Percentiles rank a stretch among this genome's conserved stretches.
Evolutionary conservation across 768 basidiomycete species (phyloP).

Genomic region (Agaricus blazei): DNA sequence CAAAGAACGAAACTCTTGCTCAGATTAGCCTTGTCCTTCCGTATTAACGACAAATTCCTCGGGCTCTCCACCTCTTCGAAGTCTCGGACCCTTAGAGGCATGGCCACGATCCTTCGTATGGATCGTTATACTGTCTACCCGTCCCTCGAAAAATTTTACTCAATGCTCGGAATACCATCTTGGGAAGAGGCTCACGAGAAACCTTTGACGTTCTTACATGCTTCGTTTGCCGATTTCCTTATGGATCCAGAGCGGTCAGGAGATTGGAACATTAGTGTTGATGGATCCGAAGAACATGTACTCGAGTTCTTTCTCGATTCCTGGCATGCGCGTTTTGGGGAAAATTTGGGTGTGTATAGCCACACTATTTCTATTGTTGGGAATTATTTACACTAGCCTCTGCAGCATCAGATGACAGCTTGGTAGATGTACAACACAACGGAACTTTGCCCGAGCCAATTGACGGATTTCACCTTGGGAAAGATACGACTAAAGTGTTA

Average conservation of each 20-base stretch:
- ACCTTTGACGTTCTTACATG: slow-evolving; percentile 13
- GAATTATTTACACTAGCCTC: too few species aligned
- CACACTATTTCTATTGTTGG: too few species aligned
- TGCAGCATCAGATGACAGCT: too few species aligned
- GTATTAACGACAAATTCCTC: background rate
- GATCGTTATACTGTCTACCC: background rate
- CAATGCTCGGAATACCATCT: background rate
- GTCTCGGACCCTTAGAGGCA: background rate
- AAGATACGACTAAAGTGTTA: too few species aligned
- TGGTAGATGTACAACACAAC: too few species aligned
- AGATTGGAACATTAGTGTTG: slow-evolving; percentile 8
- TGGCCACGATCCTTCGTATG: background rate
- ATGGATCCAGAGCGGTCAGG: background rate
- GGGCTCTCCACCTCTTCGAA: too few species aligned
- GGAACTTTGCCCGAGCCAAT: too few species aligned
- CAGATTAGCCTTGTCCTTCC: background rate
- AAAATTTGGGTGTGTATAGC: too few species aligned
- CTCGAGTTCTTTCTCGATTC: too few species aligned
- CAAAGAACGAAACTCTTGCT: background rate
- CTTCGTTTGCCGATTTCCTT: slow-evolving; percentile 31
- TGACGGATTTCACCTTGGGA: too few species aligned
- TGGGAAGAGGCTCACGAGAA: background rate
- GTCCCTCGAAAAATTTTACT: background rate
- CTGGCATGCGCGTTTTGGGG: too few species aligned
- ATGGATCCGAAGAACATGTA: background rate